phyloP scores from a whole-genome alignment of 2,329 filamentous ascomycete genomes.

The Trichoderma sp. region DNA sequence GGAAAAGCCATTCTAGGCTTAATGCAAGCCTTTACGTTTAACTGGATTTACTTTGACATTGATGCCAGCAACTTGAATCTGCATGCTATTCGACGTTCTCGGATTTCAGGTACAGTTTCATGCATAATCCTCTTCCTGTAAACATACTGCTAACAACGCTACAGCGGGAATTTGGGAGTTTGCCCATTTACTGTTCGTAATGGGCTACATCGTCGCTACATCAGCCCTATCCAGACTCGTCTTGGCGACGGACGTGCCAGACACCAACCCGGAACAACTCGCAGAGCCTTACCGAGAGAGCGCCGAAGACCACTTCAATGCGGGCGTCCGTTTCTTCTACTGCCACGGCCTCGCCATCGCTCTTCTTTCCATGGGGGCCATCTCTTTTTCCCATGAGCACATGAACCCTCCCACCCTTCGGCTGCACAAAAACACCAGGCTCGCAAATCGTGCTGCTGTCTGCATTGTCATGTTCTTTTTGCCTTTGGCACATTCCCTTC shows the following conservation, averaged over 20 bases:
- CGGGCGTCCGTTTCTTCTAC: conserved; percentile 61
- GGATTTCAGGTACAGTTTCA: conserved; percentile 38
- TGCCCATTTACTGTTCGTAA: conserved; percentile 61
- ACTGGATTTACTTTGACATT: conserved; percentile 65
- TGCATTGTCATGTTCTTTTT: conserved; percentile 55
- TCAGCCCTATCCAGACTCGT: conserved; percentile 59
- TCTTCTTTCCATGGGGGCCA: conserved; percentile 53
- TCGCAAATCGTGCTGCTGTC: conserved; percentile 50
- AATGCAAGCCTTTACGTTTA: conserved; percentile 57
- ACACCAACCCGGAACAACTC: conserved; percentile 48
- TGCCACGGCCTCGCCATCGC: conserved; percentile 59
- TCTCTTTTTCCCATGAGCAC: conserved; percentile 56
- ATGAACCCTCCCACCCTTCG: conserved; percentile 50
- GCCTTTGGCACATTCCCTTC: conserved; percentile 47
- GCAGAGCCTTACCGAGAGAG: conserved; percentile 49
- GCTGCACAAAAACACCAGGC: conserved; percentile 48
- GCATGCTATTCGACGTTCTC: conserved; percentile 59
- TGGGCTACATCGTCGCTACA: conserved; percentile 60
- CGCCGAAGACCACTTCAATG: conserved; percentile 49
- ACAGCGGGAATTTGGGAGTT: conserved; percentile 53
- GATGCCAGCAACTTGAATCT: conserved; percentile 55
- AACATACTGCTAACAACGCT: conserved; percentile 10
- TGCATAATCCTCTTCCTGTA: background rate
- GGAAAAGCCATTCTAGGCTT: conserved; percentile 61
- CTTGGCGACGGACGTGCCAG: conserved; percentile 52